Percentiles rank a stretch among this genome's conserved stretches.
Evolutionary conservation across 2,329 filamentous ascomycete species (phyloP).

Genomic region (Cladosporium sp.): DNA sequence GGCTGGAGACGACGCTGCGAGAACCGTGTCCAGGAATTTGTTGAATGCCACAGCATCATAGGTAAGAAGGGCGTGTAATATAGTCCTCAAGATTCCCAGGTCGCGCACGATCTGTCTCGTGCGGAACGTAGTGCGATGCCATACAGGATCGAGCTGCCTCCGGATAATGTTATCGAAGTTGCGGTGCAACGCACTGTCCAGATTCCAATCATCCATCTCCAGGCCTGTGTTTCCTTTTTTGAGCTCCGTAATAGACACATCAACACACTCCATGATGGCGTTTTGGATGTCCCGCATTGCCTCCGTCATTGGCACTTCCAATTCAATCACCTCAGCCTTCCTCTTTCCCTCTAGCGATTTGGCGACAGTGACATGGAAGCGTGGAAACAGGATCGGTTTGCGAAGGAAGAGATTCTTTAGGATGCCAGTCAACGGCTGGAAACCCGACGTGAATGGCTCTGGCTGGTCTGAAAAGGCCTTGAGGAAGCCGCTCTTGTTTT

Average conservation of each 20-base stretch:
- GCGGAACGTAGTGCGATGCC: conserved; percentile 94
- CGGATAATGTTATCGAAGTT: conserved; percentile 89
- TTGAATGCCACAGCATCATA: conserved; percentile 91
- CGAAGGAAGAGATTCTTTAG: conserved; percentile 89
- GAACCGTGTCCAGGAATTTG: conserved; percentile 89
- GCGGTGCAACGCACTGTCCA: conserved; percentile 87
- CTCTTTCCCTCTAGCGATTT: conserved; percentile 85
- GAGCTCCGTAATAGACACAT: conserved; percentile 88
- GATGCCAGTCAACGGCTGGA: conserved; percentile 83
- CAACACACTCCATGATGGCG: conserved; percentile 92
- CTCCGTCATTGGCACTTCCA: conserved; percentile 95
- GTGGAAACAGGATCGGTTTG: conserved; percentile 86
- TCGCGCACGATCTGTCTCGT: conserved; percentile 94
- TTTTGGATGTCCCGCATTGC: conserved; percentile 92
- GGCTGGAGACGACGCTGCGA: conserved; percentile 84
- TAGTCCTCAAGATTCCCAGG: conserved; percentile 75
- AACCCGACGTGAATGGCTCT: conserved; percentile 84
- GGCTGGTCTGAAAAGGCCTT: conserved; percentile 96
- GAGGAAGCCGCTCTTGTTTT: conserved; percentile 89
- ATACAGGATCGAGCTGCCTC: conserved; percentile 89
- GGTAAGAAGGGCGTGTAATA: conserved; percentile 77
- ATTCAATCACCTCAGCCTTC: conserved; percentile 94
- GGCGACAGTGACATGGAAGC: conserved; percentile 89
- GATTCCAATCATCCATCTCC: conserved; percentile 95
- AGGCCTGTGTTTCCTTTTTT: conserved; percentile 87